A percentile compares a stretch with the other conserved stretches of the same genome.
These are phyloP conservation scores for Lumnitzera littorea DNA, from an alignment of 345 rosid species.

Conservation along the genomic window DNA sequence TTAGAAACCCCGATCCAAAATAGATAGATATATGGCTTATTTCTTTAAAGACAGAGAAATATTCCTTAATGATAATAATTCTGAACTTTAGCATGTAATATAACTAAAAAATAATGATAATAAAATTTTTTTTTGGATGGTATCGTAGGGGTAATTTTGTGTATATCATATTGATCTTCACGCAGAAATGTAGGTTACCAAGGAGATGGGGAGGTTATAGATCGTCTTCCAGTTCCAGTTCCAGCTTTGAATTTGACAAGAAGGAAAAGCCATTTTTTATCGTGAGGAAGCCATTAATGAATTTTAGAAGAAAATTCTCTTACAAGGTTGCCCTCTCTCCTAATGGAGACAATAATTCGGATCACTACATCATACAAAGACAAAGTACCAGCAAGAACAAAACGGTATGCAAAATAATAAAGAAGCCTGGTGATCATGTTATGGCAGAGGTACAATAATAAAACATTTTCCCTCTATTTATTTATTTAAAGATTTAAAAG, in stretches of 20 bases:
- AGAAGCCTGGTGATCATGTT: not conserved
- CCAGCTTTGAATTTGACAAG: not conserved
- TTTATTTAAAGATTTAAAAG: no score
- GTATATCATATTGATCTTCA: no score
- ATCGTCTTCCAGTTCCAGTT: not conserved
- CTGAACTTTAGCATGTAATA: no score
- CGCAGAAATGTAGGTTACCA: conserved; percentile 4
- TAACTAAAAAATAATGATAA: no score
- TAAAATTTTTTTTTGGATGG: no score
- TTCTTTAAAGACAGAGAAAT: no score
- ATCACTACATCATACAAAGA: conserved; percentile 1
- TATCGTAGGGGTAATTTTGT: no score
- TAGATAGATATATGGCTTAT: no score
- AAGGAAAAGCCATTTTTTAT: conserved; percentile 5
- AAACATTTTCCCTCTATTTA: no score
- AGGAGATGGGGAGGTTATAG: conserved; percentile 11
- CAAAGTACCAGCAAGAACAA: not conserved
- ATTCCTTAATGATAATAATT: no score
- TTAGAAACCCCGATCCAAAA: no score
- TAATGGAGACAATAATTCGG: not conserved
- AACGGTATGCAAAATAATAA: conserved; percentile 3
- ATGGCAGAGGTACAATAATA: conserved; percentile 7
- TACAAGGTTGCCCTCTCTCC: not conserved
- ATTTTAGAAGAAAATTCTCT: not conserved
- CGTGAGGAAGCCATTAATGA: conserved; percentile 4